Evolutionary conservation across 2,329 filamentous ascomycete species (phyloP), one percentile per base, ranked within the genome.

Genomic region (Penicillium brasilianum): DNA sequence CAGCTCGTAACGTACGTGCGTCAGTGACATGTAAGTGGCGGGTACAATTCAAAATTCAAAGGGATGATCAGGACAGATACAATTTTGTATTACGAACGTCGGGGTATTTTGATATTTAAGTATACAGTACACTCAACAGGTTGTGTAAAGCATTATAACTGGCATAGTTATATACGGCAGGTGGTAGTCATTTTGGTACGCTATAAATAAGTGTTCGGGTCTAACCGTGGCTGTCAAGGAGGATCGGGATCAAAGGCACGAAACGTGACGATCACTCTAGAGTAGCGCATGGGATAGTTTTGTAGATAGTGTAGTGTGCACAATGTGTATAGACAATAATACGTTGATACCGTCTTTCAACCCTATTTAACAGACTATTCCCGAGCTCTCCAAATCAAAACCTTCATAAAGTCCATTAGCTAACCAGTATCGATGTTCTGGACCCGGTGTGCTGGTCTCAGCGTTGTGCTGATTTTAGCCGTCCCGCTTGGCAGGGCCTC

Each of bases 151-250:
- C 6, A 10, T 9, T 9, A n/a, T 41, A 1, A 3, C 10, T 43
- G 18, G 39, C 39, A 43, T 1, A 13, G 9, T 22, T 13, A 3
- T 5, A 43, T 18, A 20, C 5, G 1, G 2, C 2, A 20, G 18
- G 18, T 43, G 18, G 18, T 11, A 13, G 9, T 43, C 3, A n/a
- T 18, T 34, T 8, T 11, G 43, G 20, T n/a, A 13, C 46, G 55
- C 55, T 58, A 58, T 44, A 58, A 52, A 58, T 58, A 58, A 52
- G 36, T 22, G 18, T 50, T 32, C 20, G 55, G 48, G 46, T 57
- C 55, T 44, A 22, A 22, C 49, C 34, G 11, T 39, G 20, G 55
- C 37, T 37, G 48, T 52, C 48, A 46, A 22, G 46, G 20, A 22
- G 39, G 22, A 7, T 34, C 28, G n/a, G 6, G 28, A 51, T 34